phyloP scores from a whole-genome alignment of 2,329 filamentous ascomycete species.

The Cordyceps sp. region DNA sequence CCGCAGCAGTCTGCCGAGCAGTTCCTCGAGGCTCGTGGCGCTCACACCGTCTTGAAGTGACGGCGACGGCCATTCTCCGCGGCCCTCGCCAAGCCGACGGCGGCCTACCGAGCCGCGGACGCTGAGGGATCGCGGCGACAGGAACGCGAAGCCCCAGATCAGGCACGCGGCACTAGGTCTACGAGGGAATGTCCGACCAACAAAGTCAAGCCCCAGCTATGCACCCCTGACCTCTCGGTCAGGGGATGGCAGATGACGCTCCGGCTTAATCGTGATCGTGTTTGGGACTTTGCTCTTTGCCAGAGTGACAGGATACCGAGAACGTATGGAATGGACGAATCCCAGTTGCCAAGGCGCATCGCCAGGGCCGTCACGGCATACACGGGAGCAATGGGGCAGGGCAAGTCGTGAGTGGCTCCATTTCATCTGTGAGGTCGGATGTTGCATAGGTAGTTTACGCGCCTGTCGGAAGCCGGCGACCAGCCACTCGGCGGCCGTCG shows the following conservation, averaged over 20 bases:
- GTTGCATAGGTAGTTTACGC: too few relatives aligned
- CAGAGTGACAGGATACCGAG: conserved; percentile 65
- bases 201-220: conserved; percentile 95
- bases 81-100: too few relatives aligned
- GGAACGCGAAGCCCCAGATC: not conserved
- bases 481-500: too few relatives aligned
- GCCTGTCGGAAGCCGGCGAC: too few relatives aligned
- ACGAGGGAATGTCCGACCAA: conserved; percentile 50
- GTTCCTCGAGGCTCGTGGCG: conserved; percentile 77
- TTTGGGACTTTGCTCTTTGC: conserved; percentile 57
- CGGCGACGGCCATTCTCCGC: not conserved
- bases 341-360: conserved; percentile 44
- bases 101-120: too few relatives aligned
- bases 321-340: conserved; percentile 44
- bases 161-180: not conserved
- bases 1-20: conserved; percentile 73
- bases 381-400: conserved; percentile 2
- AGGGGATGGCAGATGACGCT: conserved; percentile 75
- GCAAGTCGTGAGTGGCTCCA: too few relatives aligned
- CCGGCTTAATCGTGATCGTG: conserved; percentile 96
- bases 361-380: conserved; percentile 38
- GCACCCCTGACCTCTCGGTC: conserved; percentile 64
- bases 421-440: too few relatives aligned
- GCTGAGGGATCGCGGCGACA: not conserved
- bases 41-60: conserved; percentile 86